A percentile compares a stretch with the other conserved stretches of the same genome.
Evolutionary conservation across 23 red algal genomes (phyloP).

Genomic region (Gracilaria vermiculophylla): DNA sequence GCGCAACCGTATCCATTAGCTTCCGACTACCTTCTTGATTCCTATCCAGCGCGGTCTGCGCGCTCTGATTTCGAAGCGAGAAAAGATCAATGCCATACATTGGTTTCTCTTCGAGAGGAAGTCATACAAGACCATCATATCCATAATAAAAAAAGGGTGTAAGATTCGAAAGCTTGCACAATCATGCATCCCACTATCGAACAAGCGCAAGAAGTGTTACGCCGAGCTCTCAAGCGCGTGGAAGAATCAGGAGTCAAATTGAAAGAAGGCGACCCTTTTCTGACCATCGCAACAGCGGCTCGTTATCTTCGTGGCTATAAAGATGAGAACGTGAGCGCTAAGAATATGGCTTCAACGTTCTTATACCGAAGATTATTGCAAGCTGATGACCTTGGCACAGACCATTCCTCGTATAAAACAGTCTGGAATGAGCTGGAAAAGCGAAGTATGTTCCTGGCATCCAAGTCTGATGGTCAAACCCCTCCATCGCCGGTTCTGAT

Average conservation of each 20-base stretch:
- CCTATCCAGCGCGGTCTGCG: too few relatives aligned
- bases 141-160: too few relatives aligned
- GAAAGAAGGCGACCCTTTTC: neutral
- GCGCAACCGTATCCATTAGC: too few relatives aligned
- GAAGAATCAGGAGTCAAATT: neutral
- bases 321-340: constrained; percentile 8
- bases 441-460: constrained; percentile 46
- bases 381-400: constrained; percentile 36
- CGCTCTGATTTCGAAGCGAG: too few relatives aligned
- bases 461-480: constrained; percentile 10
- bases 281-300: constrained; percentile 27
- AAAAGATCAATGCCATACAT: too few relatives aligned
- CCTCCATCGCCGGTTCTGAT: constrained; percentile 44
- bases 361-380: constrained; percentile 29
- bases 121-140: too few relatives aligned
- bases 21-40: too few relatives aligned
- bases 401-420: constrained; percentile 21
- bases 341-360: constrained; percentile 51
- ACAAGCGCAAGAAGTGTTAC: neutral
- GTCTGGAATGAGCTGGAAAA: constrained; percentile 38
- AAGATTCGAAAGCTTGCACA: neutral
- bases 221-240: neutral
- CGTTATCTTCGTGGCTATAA: constrained; percentile 47
- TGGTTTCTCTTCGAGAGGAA: too few relatives aligned
- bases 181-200: neutral